Conservation (phyloP, 73 alveolate species). For the Tetrahymena thermophila region DNA sequence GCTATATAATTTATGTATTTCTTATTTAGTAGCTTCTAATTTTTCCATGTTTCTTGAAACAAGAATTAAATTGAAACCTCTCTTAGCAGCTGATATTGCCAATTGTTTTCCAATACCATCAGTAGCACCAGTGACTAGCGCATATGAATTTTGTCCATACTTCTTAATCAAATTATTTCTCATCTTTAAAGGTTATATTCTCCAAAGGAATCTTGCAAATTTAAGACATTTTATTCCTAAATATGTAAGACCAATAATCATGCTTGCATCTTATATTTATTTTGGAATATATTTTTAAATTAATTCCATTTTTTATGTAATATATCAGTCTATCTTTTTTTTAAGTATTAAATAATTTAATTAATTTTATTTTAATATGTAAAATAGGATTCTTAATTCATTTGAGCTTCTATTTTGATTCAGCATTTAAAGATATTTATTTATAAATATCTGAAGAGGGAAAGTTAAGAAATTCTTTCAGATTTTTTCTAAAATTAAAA, state of each 20-base stretch:
- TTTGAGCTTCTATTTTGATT: no score
- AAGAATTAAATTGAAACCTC: slow-evolving; percentile 50
- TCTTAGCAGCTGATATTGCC: slow-evolving; percentile 34
- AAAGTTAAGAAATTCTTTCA: no score
- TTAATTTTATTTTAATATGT: no score
- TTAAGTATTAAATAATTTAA: no score
- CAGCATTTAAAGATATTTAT: no score
- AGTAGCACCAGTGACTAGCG: slow-evolving; percentile 54
- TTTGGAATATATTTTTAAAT: not conserved
- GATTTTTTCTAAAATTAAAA: no score
- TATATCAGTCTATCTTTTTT: not conserved
- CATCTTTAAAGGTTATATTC: not conserved
- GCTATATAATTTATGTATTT: not conserved
- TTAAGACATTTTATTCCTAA: not conserved
- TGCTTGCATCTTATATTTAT: not conserved
- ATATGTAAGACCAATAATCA: not conserved
- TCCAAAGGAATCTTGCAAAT: not conserved
- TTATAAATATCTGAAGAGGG: no score
- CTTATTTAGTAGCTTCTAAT: not conserved
- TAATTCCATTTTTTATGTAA: not conserved
- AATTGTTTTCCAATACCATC: slow-evolving; percentile 62
- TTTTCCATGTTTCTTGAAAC: slow-evolving; percentile 45
- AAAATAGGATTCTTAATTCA: not conserved
- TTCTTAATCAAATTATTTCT: not conserved
- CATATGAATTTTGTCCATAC: slow-evolving; percentile 5